These are phyloP conservation scores for Neurospora sp. DNA, from an alignment of 495 filamentous ascomycete species.

Conservation along the genomic window DNA sequence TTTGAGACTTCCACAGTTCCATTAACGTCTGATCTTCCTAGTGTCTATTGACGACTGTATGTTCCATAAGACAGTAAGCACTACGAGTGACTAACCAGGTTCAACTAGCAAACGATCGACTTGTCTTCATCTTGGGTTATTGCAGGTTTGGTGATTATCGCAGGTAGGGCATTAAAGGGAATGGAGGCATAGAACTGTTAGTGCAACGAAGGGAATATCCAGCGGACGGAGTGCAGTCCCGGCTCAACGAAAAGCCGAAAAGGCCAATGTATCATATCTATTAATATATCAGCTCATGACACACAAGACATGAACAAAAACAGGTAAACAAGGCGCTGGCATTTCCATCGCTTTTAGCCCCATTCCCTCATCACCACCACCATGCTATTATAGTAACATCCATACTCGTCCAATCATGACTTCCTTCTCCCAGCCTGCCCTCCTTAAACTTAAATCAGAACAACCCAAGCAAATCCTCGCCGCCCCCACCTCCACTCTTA, in stretches of 20 bases:
- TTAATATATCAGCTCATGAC: neutral
- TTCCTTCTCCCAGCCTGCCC: neutral
- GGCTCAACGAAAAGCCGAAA: no score
- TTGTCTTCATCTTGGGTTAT: neutral
- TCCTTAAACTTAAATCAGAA: conserved; percentile 43
- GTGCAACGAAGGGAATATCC: neutral
- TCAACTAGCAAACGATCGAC: neutral
- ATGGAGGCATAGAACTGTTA: neutral
- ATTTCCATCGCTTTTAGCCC: neutral
- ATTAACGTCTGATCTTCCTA: neutral
- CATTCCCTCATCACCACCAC: neutral
- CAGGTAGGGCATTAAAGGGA: neutral
- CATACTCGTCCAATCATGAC: neutral
- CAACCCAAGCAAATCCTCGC: conserved; percentile 82
- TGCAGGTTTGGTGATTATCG: neutral
- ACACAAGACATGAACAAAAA: neutral
- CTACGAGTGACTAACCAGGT: neutral
- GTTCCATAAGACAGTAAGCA: no score
- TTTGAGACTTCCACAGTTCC: neutral
- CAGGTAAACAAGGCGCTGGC: neutral
- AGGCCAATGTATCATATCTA: neutral
- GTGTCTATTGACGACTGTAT: no score
- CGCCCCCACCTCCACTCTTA: conserved; percentile 52
- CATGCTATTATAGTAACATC: neutral
- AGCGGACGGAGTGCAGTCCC: neutral